Base-by-base conservation (phyloP, 805 yeast genomes). In the Starmerella floris region DNA sequence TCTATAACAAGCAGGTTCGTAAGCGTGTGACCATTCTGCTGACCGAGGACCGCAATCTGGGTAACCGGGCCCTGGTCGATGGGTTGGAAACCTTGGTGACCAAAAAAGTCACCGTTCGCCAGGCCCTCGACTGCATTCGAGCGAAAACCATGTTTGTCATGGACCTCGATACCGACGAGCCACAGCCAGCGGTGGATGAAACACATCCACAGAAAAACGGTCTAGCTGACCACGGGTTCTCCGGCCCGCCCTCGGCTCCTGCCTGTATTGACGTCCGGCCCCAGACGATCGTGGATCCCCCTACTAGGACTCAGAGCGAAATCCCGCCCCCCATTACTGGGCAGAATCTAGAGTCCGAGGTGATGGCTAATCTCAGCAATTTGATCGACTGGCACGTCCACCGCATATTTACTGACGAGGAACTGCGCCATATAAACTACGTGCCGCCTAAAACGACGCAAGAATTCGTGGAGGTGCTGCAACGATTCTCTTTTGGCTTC, bases 21-120 rank as follows among this genome's bases (percentile, higher is more conserved):
- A 16, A 28, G 6, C 22, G 39, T 17, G n/a, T 32, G 13, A 43
- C 50, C 1, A 31, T 47, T 6, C 30, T 49, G 23, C 25, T 49
- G 38, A 43, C 52, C 11, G 26, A 46, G 13, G 52, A 49, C 39
- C 35, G 20, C 28, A 49, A 49, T 19, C 27, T 49, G 26, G 37
- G 42, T 33, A 41, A 23, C 30, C 42, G 50, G 11, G 45, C 48
- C 2, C 21, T 39, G 8, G 23, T 40, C 13, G 52, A 43, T 28
- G 44, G 43, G 4, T 15, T 49, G 3, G 48, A 43, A 13, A 41
- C 48, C 19, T 30, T 47, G 10, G 36, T 35, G 4, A 25, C 37
- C 2, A 30, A 5, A 6, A 11, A 10, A 2, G 28, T 25, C 25
- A 33, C 43, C 21, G 30, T 26, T 1, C 35, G 35, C 17, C 23